Evolutionary conservation across 345 rosid genomes (phyloP), one percentile per base, ranked within the genome.

Genomic region (Populus deltoides): DNA sequence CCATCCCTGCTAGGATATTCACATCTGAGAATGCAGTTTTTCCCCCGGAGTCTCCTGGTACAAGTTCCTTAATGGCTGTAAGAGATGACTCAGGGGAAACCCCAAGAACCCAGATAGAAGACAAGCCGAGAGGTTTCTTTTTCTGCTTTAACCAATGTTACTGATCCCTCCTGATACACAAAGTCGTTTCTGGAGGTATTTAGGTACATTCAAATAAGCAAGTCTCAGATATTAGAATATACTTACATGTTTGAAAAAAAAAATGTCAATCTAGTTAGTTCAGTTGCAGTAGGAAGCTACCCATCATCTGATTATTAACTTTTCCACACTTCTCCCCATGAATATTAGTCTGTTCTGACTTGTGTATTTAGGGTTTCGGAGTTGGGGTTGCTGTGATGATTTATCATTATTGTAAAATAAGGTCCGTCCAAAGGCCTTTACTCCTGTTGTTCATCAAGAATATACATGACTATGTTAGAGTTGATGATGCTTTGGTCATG

Each of bases 21-120:
- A 38, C 88, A 7, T 88, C 96, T 0, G 87, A 89, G 79, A 95
- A 92, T 63, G 66, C 85, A 2, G 94, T 92, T 6, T 79, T 92
- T 16, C 91, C 97, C 10, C 99, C 98, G 0, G 98, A 93, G 51
- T 95, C 98, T 22, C 99, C 98, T 0, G 98, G 99, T 2, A 93
- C 97, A 10, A 91, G 96, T 53, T 90, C 99, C 10, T 82, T 95
- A 69, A 95, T 95, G 97, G 49, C 87, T 39, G 81, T 82, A 4
- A 90, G 91, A 81, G 97, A 90, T 31, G 81, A 77, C 63, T 75
- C 85, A 0, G 91, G 79, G 9, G 96, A 88, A 74, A 88, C 87
- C 67, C 85, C 89, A 0, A 82, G 83, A 16, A 65, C 83, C 55
- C 61, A 68, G 53, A 85, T 77, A 65, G 86, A 86, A 72, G 88